Evolutionary conservation across 805 yeast genomes (phyloP).

Genomic region (Candida incommunis): DNA sequence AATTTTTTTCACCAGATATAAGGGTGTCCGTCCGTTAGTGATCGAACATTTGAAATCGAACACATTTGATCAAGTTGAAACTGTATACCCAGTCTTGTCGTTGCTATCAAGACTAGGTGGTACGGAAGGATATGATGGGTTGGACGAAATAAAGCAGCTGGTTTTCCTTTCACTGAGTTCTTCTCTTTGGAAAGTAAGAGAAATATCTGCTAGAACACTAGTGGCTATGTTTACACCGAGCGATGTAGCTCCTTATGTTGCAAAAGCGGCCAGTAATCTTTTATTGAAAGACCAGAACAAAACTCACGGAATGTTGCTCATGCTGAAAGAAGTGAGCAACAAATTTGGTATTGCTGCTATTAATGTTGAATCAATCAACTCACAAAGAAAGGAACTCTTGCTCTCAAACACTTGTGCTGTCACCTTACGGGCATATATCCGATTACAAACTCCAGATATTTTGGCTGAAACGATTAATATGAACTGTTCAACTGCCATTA

Average conservation of each 20-base stretch:
- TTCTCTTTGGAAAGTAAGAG: constrained; percentile 70
- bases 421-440: constrained; percentile 11
- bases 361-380: constrained; percentile 1
- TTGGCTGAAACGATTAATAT: not conserved
- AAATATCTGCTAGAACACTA: constrained; percentile 65
- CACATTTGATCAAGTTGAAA: constrained; percentile 32
- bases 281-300: constrained; percentile 25
- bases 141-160: constrained; percentile 37
- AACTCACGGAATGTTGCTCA: constrained; percentile 36
- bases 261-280: constrained; percentile 11
- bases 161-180: constrained; percentile 36
- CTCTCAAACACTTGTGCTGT: constrained; percentile 10
- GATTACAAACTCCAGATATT: constrained; percentile 4
- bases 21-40: constrained; percentile 36
- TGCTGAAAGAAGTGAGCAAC: constrained; percentile 1
- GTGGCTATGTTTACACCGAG: constrained; percentile 32
- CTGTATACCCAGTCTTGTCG: constrained; percentile 62
- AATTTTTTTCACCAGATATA: constrained; percentile 55
- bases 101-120: constrained; percentile 56
- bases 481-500: not conserved
- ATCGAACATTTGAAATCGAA: constrained; percentile 18
- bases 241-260: constrained; percentile 19
- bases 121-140: constrained; percentile 37
- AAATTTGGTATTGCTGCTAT: constrained; percentile 3
- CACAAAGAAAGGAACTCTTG: constrained; percentile 5